These are phyloP conservation scores for Microbotryum silenes-acaulis DNA, from an alignment of 1,284 basidiomycete genomes.

Conservation along the genomic window DNA sequence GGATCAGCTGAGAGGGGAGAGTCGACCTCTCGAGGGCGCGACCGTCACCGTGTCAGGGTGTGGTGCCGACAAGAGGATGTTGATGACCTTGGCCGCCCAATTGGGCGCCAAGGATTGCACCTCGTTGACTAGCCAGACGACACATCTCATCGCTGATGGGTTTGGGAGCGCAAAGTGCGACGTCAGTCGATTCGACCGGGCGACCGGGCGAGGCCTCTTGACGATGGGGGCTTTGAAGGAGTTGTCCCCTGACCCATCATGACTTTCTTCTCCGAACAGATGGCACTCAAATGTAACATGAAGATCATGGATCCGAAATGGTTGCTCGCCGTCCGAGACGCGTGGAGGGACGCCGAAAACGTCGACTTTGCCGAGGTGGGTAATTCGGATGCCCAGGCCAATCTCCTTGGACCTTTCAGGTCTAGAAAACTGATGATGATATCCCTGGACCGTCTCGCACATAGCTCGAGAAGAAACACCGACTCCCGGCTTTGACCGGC, in stretches of 20 bases:
- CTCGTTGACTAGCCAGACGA: conserved; percentile 68
- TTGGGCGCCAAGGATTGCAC: conserved; percentile 59
- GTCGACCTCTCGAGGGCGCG: conserved; percentile 56
- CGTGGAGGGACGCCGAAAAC: conserved; percentile 69
- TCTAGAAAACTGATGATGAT: too few species aligned
- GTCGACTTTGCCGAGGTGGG: conserved; percentile 53
- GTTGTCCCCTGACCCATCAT: neutral
- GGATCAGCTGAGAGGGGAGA: conserved; percentile 27
- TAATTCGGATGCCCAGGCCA: conserved; percentile 30
- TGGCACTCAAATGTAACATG: conserved; percentile 62
- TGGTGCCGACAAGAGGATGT: conserved; percentile 8
- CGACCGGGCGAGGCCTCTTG: neutral
- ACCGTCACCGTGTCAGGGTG: conserved; percentile 48
- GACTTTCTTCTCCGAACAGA: conserved; percentile 44
- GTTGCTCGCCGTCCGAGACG: conserved; percentile 58
- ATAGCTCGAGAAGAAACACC: conserved; percentile 52
- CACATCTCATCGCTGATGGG: conserved; percentile 62
- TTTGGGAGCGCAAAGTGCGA: conserved; percentile 70
- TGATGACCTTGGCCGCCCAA: conserved; percentile 64
- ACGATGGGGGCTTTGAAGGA: neutral
- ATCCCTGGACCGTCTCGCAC: too few species aligned
- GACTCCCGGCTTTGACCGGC: conserved; percentile 57
- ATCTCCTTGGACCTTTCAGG: conserved; percentile 2
- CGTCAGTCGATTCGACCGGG: conserved; percentile 41
- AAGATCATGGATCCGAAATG: conserved; percentile 64